A percentile compares a stretch with the other conserved stretches of the same genome.
Conservation (phyloP, 495 filamentous ascomycete species). For the Darksidea phi region DNA sequence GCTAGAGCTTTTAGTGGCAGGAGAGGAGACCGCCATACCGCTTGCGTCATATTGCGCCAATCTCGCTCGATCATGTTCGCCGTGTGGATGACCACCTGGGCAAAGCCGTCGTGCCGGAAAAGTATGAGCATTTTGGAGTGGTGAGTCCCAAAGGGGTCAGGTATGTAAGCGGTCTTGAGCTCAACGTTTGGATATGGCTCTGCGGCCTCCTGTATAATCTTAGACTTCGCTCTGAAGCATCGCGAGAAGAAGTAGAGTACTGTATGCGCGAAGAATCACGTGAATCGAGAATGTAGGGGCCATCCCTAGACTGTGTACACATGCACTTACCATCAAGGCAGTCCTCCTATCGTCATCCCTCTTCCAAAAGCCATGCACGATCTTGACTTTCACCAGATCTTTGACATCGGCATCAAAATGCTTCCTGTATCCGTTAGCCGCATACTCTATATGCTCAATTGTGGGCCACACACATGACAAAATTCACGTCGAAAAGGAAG, state of each 20-base stretch:
- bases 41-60: conserved; percentile 87
- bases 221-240: not conserved
- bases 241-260: not conserved
- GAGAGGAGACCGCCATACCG: conserved; percentile 74
- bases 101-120: conserved; percentile 70
- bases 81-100: conserved; percentile 82
- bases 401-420: conserved; percentile 70
- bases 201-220: conserved; percentile 54
- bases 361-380: conserved; percentile 90
- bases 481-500: conserved; percentile 79
- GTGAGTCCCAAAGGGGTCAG: conserved; percentile 85
- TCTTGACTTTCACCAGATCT: conserved; percentile 62
- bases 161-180: conserved; percentile 74
- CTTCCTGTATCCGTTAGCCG: conserved; percentile 25
- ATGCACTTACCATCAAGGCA: conserved; percentile 58
- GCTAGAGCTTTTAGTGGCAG: conserved; percentile 53
- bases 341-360: conserved; percentile 62
- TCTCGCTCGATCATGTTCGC: conserved; percentile 85
- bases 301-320: too few relatives aligned
- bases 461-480: conserved; percentile 52
- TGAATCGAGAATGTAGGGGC: too few relatives aligned
- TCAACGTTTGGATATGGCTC: conserved; percentile 64
- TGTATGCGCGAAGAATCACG: too few relatives aligned
- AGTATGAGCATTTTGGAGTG: conserved; percentile 86
- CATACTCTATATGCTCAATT: conserved; percentile 32